Base-by-base conservation (phyloP, 2,329 filamentous ascomycete genomes). In the Sclerotinia subarctica region DNA sequence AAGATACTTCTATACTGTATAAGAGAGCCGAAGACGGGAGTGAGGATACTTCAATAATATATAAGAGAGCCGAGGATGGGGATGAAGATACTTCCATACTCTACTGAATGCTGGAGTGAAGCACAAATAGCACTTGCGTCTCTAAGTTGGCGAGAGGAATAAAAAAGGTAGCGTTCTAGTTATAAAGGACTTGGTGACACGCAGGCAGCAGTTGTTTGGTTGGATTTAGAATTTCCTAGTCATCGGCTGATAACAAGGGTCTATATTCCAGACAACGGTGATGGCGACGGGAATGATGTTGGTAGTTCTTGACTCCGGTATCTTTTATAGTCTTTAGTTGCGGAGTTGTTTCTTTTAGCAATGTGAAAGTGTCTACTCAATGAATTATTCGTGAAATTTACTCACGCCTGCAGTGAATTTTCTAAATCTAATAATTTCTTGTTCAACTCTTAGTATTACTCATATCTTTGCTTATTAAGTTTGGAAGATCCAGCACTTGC, bases 341-440 rank as follows among this genome's bases (percentile, higher is more conserved):
- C 35, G 13, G 21, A 17, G 21, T 19, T 42, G 11, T 24, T 42
- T 57, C 2, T 6, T 17, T 38, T 4, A 24, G 5, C 6, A 38
- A 10, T 5, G 2, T 11, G 11, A 1, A 57, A 15, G 10, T 1
- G 5, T 2, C 19, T n/a, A n/a, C n/a, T n/a, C n/a, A n/a, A n/a
- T n/a, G n/a, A n/a, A n/a, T n/a, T n/a, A n/a, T n/a, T n/a, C n/a
- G n/a, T n/a, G n/a, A n/a, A n/a, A n/a, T n/a, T 38, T 38, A 3
- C 1, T 24, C 10, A 11, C 4, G 17, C 32, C 11, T 54, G 1
- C n/a, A 21, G 32, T 56, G 53, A 38, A 56, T 56, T 15, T 15
- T 13, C 32, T 11, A 0, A 2, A 38, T 56, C 10, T 1, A 2
- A 21, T 38, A 32, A 38, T 21, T 4, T 15, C 38, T 24, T 11